These are phyloP conservation scores for Colletotrichum euphorbiae DNA, from an alignment of 2,329 filamentous ascomycete genomes.

Conservation along the genomic window DNA sequence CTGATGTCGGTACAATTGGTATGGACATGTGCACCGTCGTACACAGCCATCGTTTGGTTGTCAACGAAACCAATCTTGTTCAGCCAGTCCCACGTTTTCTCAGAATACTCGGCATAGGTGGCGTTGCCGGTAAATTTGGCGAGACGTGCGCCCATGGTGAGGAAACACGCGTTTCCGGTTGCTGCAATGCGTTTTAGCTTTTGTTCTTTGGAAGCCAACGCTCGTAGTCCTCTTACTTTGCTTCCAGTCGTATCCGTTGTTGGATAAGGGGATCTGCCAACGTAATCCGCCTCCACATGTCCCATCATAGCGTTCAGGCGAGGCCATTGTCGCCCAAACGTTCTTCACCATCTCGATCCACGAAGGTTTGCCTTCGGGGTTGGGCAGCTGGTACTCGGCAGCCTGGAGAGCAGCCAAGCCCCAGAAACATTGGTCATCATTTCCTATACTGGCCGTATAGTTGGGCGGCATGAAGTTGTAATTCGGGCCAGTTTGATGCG, in stretches of 20 bases:
- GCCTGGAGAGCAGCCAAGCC: slow-evolving; percentile 67
- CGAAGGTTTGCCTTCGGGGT: slow-evolving; percentile 54
- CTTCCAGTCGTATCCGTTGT: slow-evolving; percentile 75
- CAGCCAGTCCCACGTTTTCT: slow-evolving; percentile 69
- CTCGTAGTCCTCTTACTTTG: slow-evolving; percentile 48
- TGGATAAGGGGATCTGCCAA: slow-evolving; percentile 75
- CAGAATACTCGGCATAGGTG: slow-evolving; percentile 67
- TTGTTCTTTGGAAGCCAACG: neutral
- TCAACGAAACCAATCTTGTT: slow-evolving; percentile 62
- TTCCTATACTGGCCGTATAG: slow-evolving; percentile 58
- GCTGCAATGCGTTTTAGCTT: slow-evolving; percentile 38
- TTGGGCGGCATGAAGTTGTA: slow-evolving; percentile 63
- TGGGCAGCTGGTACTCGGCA: slow-evolving; percentile 64
- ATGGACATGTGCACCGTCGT: slow-evolving; percentile 64
- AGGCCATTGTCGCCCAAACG: slow-evolving; percentile 65
- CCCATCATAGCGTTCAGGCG: slow-evolving; percentile 58
- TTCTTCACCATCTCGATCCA: slow-evolving; percentile 69
- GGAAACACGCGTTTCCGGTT: slow-evolving; percentile 61
- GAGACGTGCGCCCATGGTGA: slow-evolving; percentile 67
- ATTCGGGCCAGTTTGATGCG: slow-evolving; percentile 60
- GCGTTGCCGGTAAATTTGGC: slow-evolving; percentile 69
- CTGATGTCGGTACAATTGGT: slow-evolving; percentile 66
- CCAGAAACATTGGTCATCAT: slow-evolving; percentile 73
- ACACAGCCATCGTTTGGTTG: slow-evolving; percentile 65
- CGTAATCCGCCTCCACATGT: slow-evolving; percentile 72